Base-by-base conservation (phyloP, 1,139 yeast genomes). In the Geotrichum histeridarum region DNA sequence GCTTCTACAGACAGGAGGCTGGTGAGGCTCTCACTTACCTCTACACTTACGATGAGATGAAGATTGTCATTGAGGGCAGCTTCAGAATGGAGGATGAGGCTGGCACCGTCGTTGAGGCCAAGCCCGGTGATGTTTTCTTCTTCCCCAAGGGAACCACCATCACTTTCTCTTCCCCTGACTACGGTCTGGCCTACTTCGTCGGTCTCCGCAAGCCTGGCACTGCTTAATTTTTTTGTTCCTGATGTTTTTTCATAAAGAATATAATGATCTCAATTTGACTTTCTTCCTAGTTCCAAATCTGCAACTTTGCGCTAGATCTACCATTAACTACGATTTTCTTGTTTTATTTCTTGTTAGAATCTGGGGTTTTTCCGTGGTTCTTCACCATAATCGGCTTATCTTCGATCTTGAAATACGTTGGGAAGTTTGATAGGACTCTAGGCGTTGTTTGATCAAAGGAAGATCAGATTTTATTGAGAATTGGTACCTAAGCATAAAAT, bases 41-140 rank as follows among this genome's bases (percentile, higher is more conserved):
- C 54, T 83, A 83, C 70, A 73, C 73, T 65, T 83, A 82, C 69
- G 88, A 83, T 65, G 89, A 83, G 72, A 82, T 81, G 85, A 83
- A 83, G 71, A 75, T 83, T 63, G 77, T 82, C 65, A 72, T 83
- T 61, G 86, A 82, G 66, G 88, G 88, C 59, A 82, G 80, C 64
- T 81, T 80, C 74, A 73, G 73, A 55, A 74, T 83, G 61, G 65
- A 80, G 53, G 89, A 83, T 63, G 87, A 81, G 70, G 75, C 80
- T 51, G 87, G 87, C 14, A 73, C 74, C 66, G 76, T 77, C 60
- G 83, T 79, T 50, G 73, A 73, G 54, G 84, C 77, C 55, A 70
- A 75, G 57, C 84, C 84, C 55, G 86, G 86, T 57, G 89, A 83
- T 63, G 84, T 81, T n/a, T 77, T 83, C 64, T 82, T 77, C 76